Base-by-base conservation (phyloP, 192 early-diverging fungal species). In the Rhizoclosmatium globosum region DNA sequence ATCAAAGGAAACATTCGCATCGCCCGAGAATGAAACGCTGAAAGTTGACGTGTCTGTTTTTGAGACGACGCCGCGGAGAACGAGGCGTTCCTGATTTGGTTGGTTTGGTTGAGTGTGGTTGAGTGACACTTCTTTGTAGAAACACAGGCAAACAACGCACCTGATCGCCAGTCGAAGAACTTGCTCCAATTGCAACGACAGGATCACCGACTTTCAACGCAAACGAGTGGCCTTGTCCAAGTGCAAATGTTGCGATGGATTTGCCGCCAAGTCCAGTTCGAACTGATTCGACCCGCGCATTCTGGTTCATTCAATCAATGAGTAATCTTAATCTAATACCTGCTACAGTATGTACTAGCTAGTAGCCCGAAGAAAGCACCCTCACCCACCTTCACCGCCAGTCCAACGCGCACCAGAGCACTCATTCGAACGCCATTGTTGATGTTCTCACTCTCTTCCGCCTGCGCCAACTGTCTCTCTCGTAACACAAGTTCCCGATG, bases 241-340 rank as follows among this genome's bases (percentile, higher is more conserved):
- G 19, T 56, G 11, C 53, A 56, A 68, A 38, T 23, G 44, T 23
- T 13, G 46, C 17, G 45, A 45, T 45, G 4, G 13, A 17, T 38
- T 68, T 68, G 11, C 66, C 66, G 66, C 66, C 66, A 15, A 68
- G 66, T 13, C 41, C 66, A 15, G 66, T 68, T 45, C 44, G 31
- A 13, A 46, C 66, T 1, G 38, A 46, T 11, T 45, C 41, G 7
- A 68, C 66, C 9, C 41, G 19, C 66, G 38, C 38, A 19, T 46
- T 46, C 44, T 31, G 31, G 31, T 31, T 31, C 31, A 31, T 31
- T 31, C 0, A 31, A 31, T 31, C 31, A 31, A 31, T 31, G 31
- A 31, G 31, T 31, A 31, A 31, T 31, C 0, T 31, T 31, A 31
- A 31, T 31, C 31, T 31, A 31, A 31, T 31, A 31, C 31, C 31